These are phyloP conservation scores for Chytriomyces confervae DNA, from an alignment of 192 early-diverging fungal genomes.

Conservation along the genomic window DNA sequence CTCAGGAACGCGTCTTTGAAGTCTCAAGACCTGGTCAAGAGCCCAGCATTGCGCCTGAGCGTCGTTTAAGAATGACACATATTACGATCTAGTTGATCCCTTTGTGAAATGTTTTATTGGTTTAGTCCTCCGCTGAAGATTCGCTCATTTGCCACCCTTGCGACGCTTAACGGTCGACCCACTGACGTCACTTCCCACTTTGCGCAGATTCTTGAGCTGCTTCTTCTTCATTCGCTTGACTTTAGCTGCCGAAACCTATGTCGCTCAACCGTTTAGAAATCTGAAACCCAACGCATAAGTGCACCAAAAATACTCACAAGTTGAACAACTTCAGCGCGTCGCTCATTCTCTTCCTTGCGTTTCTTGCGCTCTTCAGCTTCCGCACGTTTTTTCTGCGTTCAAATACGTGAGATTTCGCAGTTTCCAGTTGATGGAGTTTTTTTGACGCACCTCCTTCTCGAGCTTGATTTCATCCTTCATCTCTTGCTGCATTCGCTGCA, in stretches of 20 bases:
- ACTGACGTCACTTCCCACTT: constrained; percentile 36
- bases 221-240: constrained; percentile 63
- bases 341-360: constrained; percentile 56
- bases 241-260: constrained; percentile 53
- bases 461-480: constrained; percentile 56
- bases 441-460: constrained; percentile 56
- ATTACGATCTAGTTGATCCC: no score
- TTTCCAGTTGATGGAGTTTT: no score
- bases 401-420: background rate
- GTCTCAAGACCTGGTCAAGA: no score
- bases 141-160: constrained; percentile 14
- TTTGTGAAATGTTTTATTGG: no score
- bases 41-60: no score
- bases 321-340: constrained; percentile 52
- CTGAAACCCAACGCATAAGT: background rate
- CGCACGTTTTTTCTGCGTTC: constrained; percentile 50
- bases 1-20: no score
- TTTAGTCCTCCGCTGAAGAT: background rate
- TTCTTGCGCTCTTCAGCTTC: constrained; percentile 60
- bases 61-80: no score
- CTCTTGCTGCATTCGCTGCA: constrained; percentile 59
- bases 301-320: constrained; percentile 30
- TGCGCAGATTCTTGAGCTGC: constrained; percentile 47
- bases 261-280: background rate
- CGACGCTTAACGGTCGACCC: constrained; percentile 28